Evolutionary conservation across 2,329 filamentous ascomycete genomes (phyloP).

Genomic region (Verticillium longisporum): DNA sequence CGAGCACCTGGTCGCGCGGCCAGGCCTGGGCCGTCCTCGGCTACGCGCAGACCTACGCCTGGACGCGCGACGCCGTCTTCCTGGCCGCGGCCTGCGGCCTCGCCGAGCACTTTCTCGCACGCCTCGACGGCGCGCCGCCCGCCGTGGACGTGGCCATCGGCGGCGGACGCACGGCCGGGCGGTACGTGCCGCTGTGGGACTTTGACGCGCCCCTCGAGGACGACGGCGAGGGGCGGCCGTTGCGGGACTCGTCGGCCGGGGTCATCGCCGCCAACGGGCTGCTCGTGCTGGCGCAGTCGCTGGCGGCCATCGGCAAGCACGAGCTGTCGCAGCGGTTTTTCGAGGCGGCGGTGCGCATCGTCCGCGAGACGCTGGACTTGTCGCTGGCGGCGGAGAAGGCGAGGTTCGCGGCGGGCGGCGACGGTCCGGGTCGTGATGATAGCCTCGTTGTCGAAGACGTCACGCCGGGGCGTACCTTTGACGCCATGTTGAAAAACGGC

Average conservation of each 20-base stretch:
- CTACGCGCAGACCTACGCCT: conserved; percentile 39
- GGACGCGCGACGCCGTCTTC: conserved; percentile 34
- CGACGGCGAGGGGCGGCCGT: conserved; percentile 8
- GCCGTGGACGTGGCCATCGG: conserved; percentile 10
- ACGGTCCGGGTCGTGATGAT: background rate
- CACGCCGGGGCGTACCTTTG: conserved; percentile 13
- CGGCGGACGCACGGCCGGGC: conserved; percentile 1
- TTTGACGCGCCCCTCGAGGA: conserved; percentile 37
- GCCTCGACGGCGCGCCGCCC: conserved; percentile 21
- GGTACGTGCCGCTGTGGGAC: conserved; percentile 30
- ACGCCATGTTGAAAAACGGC: conserved; percentile 22
- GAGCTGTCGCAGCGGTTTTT: conserved; percentile 4
- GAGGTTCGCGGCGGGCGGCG: background rate
- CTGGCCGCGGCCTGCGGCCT: conserved; percentile 33
- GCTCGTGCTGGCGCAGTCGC: conserved; percentile 15
- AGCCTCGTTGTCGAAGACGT: conserved; percentile 5
- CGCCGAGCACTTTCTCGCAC: conserved; percentile 38
- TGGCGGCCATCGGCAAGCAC: conserved; percentile 6
- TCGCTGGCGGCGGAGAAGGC: conserved; percentile 18
- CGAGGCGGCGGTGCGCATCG: conserved; percentile 7
- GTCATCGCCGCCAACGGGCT: conserved; percentile 20
- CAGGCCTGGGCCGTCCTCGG: conserved; percentile 43
- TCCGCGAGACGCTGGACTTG: conserved; percentile 12
- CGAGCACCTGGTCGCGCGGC: conserved; percentile 41
- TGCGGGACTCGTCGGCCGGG: conserved; percentile 25